Conservation (phyloP, 75 land plant species). For the Sequoia sempervirens region DNA sequence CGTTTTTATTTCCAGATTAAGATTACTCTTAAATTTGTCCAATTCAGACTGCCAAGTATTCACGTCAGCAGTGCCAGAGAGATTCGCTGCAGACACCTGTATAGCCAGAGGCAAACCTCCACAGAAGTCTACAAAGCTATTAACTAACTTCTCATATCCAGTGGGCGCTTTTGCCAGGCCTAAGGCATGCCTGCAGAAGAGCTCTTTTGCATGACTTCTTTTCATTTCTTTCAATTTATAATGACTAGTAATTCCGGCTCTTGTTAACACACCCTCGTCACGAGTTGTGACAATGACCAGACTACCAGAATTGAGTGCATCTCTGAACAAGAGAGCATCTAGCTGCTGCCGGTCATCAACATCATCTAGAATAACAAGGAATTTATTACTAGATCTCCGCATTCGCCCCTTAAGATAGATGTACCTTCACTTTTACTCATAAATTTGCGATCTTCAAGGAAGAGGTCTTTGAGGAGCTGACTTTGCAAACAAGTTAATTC, state of each 20-base stretch:
- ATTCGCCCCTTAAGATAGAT: background rate
- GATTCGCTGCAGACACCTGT: too few relatives aligned
- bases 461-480: background rate
- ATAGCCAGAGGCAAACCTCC: too few relatives aligned
- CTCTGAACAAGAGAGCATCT: background rate
- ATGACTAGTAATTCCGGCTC: background rate
- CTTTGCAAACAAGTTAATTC: background rate
- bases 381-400: too few relatives aligned
- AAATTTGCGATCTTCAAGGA: too few relatives aligned
- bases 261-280: background rate
- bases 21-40: background rate
- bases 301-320: background rate
- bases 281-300: background rate
- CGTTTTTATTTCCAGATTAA: background rate
- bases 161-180: too few relatives aligned
- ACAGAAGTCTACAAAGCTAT: background rate
- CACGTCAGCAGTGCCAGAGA: too few relatives aligned
- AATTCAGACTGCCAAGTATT: background rate
- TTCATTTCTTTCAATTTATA: background rate
- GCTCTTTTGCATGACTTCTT: background rate
- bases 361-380: background rate
- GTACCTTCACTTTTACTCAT: background rate
- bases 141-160: background rate
- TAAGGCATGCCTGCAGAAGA: background rate
- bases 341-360: background rate